Evolutionary conservation across 495 filamentous ascomycete species (phyloP).

Genomic region (Aspergillus diversus): DNA sequence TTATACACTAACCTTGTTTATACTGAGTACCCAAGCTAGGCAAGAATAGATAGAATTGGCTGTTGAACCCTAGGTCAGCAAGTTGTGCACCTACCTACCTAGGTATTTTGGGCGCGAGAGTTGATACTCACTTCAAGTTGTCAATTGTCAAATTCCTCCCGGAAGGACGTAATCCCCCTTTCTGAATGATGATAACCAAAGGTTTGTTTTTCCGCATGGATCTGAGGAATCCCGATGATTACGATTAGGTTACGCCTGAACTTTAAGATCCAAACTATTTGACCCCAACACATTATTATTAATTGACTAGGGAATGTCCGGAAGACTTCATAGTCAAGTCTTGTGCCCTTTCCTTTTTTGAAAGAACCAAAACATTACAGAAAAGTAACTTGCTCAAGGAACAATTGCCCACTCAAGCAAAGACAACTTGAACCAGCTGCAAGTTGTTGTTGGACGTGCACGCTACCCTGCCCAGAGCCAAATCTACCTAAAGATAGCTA

Average conservation of each 20-base stretch:
- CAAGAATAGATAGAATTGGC: too few relatives aligned
- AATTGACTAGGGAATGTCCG: background rate
- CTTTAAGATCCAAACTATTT: slow-evolving; percentile 3
- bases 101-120: too few relatives aligned
- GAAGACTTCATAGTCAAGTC: background rate
- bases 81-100: too few relatives aligned
- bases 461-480: background rate
- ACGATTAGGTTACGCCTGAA: background rate
- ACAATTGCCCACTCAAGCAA: background rate
- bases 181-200: too few relatives aligned
- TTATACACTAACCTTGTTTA: too few relatives aligned
- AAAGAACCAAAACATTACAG: background rate
- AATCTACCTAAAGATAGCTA: background rate
- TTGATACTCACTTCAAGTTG: too few relatives aligned
- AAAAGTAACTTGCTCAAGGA: background rate
- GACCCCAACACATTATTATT: background rate
- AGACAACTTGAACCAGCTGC: background rate
- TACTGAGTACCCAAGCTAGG: too few relatives aligned
- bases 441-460: slow-evolving; percentile 2
- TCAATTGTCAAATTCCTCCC: too few relatives aligned
- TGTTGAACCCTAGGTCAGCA: too few relatives aligned
- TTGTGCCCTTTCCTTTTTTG: background rate
- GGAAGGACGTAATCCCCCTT: too few relatives aligned
- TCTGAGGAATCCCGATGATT: background rate
- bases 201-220: background rate